Conservation (phyloP, 176 grass and related monocot genomes). For the Aechmea fasciata region DNA sequence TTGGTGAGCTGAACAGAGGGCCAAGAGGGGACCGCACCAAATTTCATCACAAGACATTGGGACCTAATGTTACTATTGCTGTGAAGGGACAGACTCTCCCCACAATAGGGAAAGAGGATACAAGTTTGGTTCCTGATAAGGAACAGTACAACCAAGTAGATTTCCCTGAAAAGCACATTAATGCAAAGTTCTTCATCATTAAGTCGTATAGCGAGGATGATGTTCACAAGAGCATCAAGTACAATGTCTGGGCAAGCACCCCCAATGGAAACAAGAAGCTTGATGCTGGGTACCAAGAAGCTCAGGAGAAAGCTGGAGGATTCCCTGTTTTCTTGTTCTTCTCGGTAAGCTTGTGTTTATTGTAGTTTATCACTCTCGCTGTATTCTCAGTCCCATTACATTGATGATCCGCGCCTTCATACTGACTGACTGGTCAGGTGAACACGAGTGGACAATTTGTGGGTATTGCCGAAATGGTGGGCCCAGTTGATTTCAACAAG, state of each 20-base stretch:
- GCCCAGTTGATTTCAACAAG: conserved; percentile 86
- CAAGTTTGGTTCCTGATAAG: conserved; percentile 32
- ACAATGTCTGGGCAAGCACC: conserved; percentile 85
- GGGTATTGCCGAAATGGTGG: conserved; percentile 83
- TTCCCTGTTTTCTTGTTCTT: conserved; percentile 91
- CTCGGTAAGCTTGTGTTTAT: conserved; percentile 52
- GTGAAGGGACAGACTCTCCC: conserved; percentile 61
- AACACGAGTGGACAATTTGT: conserved; percentile 95
- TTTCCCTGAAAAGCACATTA: conserved; percentile 46
- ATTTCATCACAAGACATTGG: conserved; percentile 58
- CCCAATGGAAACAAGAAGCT: conserved; percentile 65
- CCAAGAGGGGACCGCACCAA: conserved; percentile 71
- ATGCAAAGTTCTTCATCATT: conserved; percentile 88
- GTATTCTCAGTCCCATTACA: not conserved
- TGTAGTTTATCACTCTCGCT: not conserved
- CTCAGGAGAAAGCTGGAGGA: conserved; percentile 56
- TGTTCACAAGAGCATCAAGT: conserved; percentile 73
- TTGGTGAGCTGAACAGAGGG: conserved; percentile 79
- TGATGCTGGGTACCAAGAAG: conserved; percentile 49
- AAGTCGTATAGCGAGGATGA: conserved; percentile 89
- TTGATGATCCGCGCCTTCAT: conserved; percentile 1
- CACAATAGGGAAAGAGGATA: conserved; percentile 32
- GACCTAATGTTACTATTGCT: conserved; percentile 59
- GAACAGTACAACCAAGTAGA: conserved; percentile 55
- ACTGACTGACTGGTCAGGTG: conserved; percentile 31